Base-by-base conservation (phyloP, 2,329 filamentous ascomycete genomes). In the Hymenoscyphus repandus region DNA sequence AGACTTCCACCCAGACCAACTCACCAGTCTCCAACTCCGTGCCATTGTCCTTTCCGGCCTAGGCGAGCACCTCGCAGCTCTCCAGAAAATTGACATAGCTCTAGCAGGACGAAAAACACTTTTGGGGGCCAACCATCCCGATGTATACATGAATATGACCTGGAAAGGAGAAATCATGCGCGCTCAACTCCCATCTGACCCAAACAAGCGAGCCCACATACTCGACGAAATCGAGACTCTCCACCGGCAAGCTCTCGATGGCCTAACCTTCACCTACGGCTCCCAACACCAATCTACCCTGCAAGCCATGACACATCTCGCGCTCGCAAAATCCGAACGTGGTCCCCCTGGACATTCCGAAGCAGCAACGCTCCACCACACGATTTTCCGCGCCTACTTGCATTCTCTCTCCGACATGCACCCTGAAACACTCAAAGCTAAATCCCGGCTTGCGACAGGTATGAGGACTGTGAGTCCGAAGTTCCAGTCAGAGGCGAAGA, bases 91-190 rank as follows among this genome's bases (percentile, higher is more conserved):
- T 18, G 55, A 60, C 7, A 47, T 58, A 10, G 55, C 55, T 2
- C 44, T 61, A 2, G 51, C 39, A 12, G 58, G 48, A 33, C 45
- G 57, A 20, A 56, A 52, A 42, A 42, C 43, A 11, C 32, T 60
- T 9, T 51, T 63, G 3, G 59, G 60, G 11, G 52, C 52, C 31
- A 48, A 51, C 15, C 59, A 63, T 15, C 58, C 60, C 2, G 59
- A 63, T 17, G 49, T 56, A 2, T 56, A 57, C 7, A 37, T 57
- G 2, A 56, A 51, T 41, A 54, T 60, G 51, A 63, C 59, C 4
- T 60, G 55, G 51, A 60, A 59, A 52, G 60, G 55, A n/a, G 59
- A 61, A 30, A 62, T 63, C 12, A 45, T 62, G 51, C 54, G 60
- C 5, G 48, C 42, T 1, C 59, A 61, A 32, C 58, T 60, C 1